phyloP scores from a whole-genome alignment of 75 land plant genomes.

The Picea glauca region DNA sequence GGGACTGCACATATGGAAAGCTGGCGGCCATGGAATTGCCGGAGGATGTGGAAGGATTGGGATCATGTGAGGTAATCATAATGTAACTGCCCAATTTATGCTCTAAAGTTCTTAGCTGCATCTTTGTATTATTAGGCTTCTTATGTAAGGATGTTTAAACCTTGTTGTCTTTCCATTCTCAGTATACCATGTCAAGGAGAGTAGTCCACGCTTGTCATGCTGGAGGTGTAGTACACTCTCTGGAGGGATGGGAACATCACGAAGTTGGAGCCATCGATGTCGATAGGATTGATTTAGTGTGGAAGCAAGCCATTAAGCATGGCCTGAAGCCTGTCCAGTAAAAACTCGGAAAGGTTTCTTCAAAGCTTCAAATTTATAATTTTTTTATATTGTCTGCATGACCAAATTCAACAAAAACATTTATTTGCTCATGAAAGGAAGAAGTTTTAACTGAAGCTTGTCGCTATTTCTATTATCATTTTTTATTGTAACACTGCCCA shows the following conservation, averaged over 20 bases:
- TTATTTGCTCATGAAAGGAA: neutral
- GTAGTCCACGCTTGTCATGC: slow-evolving; percentile 98
- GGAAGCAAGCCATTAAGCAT: slow-evolving; percentile 72
- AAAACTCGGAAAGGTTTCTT: neutral
- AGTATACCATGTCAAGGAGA: slow-evolving; percentile 77
- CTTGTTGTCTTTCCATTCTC: slow-evolving; percentile 1
- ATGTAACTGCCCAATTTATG: neutral
- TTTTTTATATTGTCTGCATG: neutral
- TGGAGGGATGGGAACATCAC: slow-evolving; percentile 80
- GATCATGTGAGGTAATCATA: slow-evolving; percentile 66
- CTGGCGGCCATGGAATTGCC: slow-evolving; percentile 77
- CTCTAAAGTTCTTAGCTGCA: neutral
- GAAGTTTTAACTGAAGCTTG: neutral
- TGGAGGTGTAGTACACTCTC: slow-evolving; percentile 72
- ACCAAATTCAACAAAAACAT: neutral
- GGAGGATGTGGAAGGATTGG: slow-evolving; percentile 65
- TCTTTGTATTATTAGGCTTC: neutral
- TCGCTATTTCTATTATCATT: neutral
- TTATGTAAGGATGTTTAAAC: neutral
- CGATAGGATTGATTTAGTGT: slow-evolving; percentile 62
- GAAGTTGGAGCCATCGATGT: slow-evolving; percentile 87
- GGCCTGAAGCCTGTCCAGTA: slow-evolving; percentile 44
- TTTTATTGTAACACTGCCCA: slow-evolving; percentile 4
- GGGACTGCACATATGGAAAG: slow-evolving; percentile 79
- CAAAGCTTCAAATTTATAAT: neutral